Evolutionary conservation across 2,329 filamentous ascomycete species (phyloP), one percentile per base, ranked within the genome.

Genomic region (Chlorencoelia australis): DNA sequence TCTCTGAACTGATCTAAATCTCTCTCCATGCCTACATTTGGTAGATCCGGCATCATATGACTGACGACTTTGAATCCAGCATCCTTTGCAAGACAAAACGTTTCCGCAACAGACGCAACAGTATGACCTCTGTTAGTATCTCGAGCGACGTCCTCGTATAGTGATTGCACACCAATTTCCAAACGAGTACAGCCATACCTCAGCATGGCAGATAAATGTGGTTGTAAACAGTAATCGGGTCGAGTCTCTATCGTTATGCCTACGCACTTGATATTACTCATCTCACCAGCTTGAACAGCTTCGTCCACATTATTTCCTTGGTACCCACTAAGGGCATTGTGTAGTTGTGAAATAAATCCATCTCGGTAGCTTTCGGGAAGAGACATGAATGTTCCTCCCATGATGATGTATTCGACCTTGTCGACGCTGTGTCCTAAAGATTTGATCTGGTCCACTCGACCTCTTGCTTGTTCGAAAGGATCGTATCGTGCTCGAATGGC

Each of bases 311-410:
- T 85, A 27, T 79, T 81, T 0, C 88, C 94, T 53, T 94, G 86
- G 57, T 98, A 98, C 6, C 91, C 91, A 48, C 87, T 95, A 6
- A 98, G 73, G 1, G 91, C 91, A 56, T 98, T 98, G 64, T 98
- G 91, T 33, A 98, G 71, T 55, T 95, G 89, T 1, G 87, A 82
- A 41, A 98, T 94, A 54, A 98, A 98, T 39, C 84, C 78, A 43
- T 98, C 85, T 18, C 91, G 72, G 60, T 98, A 98, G 16, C 81
- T 78, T 52, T 87, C 79, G 7, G 89, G 73, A 17, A 98, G 64
- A 3, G 89, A 96, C 93, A 98, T 98, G 63, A 98, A 98, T 0
- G 91, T 98, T 48, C 91, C 91, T 42, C 91, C 91, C 91, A 98
- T 98, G 58, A 98, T 94, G 56, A 98, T 98, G 61, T 96, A 98